Conservation (phyloP, 108 stramenopile genomes). For the Nitzschia sp. region DNA sequence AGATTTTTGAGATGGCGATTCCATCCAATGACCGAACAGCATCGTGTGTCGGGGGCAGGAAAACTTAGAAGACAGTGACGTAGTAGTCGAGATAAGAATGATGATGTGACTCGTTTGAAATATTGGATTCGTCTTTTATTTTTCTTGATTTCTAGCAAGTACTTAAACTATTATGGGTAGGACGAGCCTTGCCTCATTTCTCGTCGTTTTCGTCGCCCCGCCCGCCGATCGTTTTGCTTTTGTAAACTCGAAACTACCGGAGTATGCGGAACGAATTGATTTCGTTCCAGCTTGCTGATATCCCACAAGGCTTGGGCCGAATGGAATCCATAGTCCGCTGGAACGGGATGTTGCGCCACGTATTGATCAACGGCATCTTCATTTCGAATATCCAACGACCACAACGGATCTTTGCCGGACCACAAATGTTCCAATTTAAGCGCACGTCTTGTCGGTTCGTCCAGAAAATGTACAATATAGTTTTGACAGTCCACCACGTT, state of each 20-base stretch:
- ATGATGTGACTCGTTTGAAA: too few species aligned
- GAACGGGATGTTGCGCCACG: slow-evolving; percentile 68
- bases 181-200: not conserved
- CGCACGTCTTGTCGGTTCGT: slow-evolving; percentile 47
- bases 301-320: not conserved
- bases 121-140: too few species aligned
- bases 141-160: too few species aligned
- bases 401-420: slow-evolving; percentile 60
- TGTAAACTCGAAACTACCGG: slow-evolving; percentile 18
- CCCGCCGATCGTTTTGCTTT: slow-evolving; percentile 26
- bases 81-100: too few species aligned
- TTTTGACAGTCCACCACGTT: slow-evolving; percentile 81
- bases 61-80: too few species aligned
- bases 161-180: too few species aligned
- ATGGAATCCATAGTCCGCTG: slow-evolving; percentile 24
- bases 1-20: too few species aligned
- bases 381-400: slow-evolving; percentile 43
- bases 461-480: slow-evolving; percentile 77
- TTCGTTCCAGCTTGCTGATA: slow-evolving; percentile 21
- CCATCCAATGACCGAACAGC: too few species aligned
- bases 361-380: slow-evolving; percentile 81
- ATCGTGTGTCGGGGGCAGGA: too few species aligned
- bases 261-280: slow-evolving; percentile 23
- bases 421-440: slow-evolving; percentile 77
- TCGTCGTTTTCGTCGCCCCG: slow-evolving; percentile 8